These are phyloP conservation scores for Akanthomyces lecanii DNA, from an alignment of 2,329 filamentous ascomycete genomes.

Conservation along the genomic window DNA sequence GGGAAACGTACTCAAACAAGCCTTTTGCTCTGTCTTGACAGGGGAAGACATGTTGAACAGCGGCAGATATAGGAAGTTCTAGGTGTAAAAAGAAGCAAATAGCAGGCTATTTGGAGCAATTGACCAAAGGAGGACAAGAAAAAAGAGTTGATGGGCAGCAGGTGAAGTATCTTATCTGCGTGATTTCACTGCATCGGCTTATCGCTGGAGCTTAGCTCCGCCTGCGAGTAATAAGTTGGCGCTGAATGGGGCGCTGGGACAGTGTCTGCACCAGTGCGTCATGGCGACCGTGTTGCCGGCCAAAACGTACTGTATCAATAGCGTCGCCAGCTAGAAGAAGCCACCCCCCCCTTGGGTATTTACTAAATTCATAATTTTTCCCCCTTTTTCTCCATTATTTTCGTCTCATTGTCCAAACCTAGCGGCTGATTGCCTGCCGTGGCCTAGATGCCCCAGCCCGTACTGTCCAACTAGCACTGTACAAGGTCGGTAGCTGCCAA, in stretches of 20 bases:
- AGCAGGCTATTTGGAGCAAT: conserved; percentile 9
- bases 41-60: conserved; percentile 32
- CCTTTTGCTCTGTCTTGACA: conserved; percentile 55
- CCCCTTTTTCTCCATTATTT: no score
- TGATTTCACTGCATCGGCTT: conserved; percentile 26
- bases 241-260: not conserved
- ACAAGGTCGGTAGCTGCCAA: no score
- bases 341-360: no score
- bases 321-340: no score
- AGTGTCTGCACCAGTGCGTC: not conserved
- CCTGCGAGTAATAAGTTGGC: not conserved
- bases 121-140: conserved; percentile 5
- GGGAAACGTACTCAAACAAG: conserved; percentile 56
- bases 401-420: no score
- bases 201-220: conserved; percentile 9
- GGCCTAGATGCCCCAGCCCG: no score
- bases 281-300: not conserved
- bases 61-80: not conserved
- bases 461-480: no score
- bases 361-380: no score
- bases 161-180: conserved; percentile 21
- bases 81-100: conserved; percentile 2
- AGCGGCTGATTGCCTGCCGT: no score
- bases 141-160: conserved; percentile 18
- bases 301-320: not conserved